Base-by-base conservation (phyloP, 1,139 yeast genomes). In the Nakaseomyces glabratus region DNA sequence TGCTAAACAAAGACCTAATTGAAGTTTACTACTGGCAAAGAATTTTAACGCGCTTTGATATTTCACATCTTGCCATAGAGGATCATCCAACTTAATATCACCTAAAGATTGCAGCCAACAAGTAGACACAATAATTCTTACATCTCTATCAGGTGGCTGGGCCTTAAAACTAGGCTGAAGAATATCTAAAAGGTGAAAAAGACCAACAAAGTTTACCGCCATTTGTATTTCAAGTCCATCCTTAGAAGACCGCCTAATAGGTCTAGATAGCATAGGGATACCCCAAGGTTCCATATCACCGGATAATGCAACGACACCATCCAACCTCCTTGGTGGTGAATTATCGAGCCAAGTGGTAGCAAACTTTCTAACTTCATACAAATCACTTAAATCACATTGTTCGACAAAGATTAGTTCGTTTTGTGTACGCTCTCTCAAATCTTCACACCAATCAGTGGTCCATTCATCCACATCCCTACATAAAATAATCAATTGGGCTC, bases 271-370 rank as follows among this genome's bases (percentile, higher is more conserved):
- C n/a, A 34, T 34, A n/a, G 54, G 55, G 2, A 48, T 33, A 11
- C 58, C 55, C 25, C 73, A 65, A 0, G 98, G 97, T 34, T 77
- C 62, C 41, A 78, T 67, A 36, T 84, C 88, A 8, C 85, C 90
- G 2, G 96, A 96, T 60, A 88, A 76, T 52, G 95, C 82, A 4
- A 90, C 60, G 12, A 90, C 71, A 40, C 93, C 94, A 56, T 90
- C 98, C 36, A 90, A 64, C 38, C 98, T 61, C 47, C 98, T 68
- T 5, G 96, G 93, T 1, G 96, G 95, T 25, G 76, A 66, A 53
- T 82, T 86, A 57, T 90, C 95, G 40, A 90, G 66, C 97, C 97
- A 90, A 44, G 69, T 76, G 1, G 98, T 88, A 20, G 95, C 96
- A 63, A 90, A 90, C 55, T 77, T 76, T 46, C 98, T 68, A n/a